A percentile compares a stretch with the other conserved stretches of the same genome.
Conservation (phyloP, 306 rosid genomes). For the Vachellia pachyceras region DNA sequence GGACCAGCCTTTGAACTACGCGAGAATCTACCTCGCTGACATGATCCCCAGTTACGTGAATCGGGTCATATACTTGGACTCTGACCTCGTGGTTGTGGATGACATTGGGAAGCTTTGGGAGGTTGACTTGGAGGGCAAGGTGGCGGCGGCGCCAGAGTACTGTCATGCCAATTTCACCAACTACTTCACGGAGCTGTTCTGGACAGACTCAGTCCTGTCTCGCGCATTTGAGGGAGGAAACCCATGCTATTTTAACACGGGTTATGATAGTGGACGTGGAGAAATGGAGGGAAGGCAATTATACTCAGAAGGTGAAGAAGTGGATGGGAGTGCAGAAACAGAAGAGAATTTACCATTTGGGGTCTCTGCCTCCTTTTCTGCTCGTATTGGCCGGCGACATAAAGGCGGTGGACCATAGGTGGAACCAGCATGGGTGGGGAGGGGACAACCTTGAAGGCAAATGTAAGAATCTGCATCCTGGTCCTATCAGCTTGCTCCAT, state of each 20-base stretch:
- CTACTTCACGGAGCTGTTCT: slow-evolving; percentile 70
- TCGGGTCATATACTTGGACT: slow-evolving; percentile 73
- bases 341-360: slow-evolving; percentile 78
- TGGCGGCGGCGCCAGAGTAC: slow-evolving; percentile 85
- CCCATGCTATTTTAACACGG: slow-evolving; percentile 88
- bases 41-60: slow-evolving; percentile 68
- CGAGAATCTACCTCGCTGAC: slow-evolving; percentile 74
- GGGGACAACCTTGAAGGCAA: slow-evolving; percentile 86
- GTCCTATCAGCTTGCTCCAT: slow-evolving; percentile 81
- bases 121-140: slow-evolving; percentile 74
- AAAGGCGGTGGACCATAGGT: slow-evolving; percentile 73
- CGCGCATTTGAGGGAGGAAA: slow-evolving; percentile 55
- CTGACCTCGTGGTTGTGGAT: slow-evolving; percentile 83
- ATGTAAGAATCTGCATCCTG: slow-evolving; percentile 80
- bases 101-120: slow-evolving; percentile 75
- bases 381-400: slow-evolving; percentile 74
- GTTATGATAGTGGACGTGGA: slow-evolving; percentile 84
- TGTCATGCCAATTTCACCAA: slow-evolving; percentile 76
- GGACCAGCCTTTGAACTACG: slow-evolving; percentile 88
- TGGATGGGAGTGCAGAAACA: slow-evolving; percentile 91
- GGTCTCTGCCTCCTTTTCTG: slow-evolving; percentile 88
- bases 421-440: slow-evolving; percentile 94
- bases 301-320: slow-evolving; percentile 60
- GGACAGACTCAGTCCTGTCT: slow-evolving; percentile 52
- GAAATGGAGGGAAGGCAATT: slow-evolving; percentile 71